Conservation (phyloP, 352 stramenopile genomes). For the Pythium sp. region DNA sequence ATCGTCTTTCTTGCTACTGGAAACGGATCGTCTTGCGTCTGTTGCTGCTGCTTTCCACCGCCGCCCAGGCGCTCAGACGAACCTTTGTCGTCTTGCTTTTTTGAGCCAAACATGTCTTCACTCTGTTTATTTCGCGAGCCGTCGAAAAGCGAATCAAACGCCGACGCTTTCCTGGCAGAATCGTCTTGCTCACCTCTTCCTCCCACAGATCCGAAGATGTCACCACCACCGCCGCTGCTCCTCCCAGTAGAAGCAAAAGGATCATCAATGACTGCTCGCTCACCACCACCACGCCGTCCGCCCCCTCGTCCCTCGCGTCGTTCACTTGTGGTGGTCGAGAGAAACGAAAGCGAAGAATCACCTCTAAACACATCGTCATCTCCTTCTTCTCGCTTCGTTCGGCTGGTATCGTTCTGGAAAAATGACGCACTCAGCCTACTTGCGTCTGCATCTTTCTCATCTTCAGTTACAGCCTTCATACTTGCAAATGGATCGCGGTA, state of each 20-base stretch:
- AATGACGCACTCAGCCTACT: conserved; percentile 30
- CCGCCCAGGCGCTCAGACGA: background rate
- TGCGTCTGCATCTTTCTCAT: conserved; percentile 9
- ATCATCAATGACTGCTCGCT: conserved; percentile 3
- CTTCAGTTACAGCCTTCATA: conserved; percentile 1
- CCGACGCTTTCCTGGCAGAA: background rate
- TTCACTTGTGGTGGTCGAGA: conserved; percentile 24
- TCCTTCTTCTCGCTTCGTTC: background rate
- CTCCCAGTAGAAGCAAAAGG: conserved; percentile 14
- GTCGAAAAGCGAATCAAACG: conserved; percentile 32
- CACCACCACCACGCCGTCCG: conserved; percentile 6
- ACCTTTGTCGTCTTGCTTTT: background rate
- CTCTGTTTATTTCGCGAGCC: background rate
- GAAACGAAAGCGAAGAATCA: conserved; percentile 24
- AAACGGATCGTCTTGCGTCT: background rate
- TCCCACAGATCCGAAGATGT: background rate
- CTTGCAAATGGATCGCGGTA: conserved; percentile 12
- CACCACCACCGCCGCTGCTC: background rate
- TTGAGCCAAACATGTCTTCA: background rate
- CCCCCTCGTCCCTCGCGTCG: conserved; percentile 19
- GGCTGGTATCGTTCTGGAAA: conserved; percentile 22
- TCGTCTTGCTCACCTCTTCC: background rate
- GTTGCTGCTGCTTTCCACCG: background rate
- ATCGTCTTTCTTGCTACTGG: conserved; percentile 7
- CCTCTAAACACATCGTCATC: background rate